Percentiles rank a stretch among this genome's conserved stretches.
Conservation (phyloP, 2,329 filamentous ascomycete species). For the Gliomastix tumulicola region DNA sequence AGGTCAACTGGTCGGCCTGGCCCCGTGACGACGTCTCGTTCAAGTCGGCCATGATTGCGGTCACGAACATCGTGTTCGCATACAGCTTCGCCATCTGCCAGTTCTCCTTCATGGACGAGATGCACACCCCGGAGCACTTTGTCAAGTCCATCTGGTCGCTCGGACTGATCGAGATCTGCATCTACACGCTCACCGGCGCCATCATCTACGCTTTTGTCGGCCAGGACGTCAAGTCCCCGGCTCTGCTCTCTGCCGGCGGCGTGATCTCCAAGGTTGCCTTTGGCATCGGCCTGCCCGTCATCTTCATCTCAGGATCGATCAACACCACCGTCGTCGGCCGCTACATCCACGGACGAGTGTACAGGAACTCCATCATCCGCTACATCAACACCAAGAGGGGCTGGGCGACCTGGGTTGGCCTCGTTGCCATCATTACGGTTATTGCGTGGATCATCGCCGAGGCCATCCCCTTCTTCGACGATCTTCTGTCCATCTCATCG, state of each 20-base stretch:
- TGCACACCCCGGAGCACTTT: constrained; percentile 40
- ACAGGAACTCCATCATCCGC: constrained; percentile 31
- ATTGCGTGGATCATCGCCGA: constrained; percentile 66
- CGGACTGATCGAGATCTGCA: constrained; percentile 52
- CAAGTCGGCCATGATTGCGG: constrained; percentile 50
- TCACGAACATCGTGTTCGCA: constrained; percentile 65
- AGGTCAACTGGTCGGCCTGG: constrained; percentile 35
- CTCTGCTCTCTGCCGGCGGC: constrained; percentile 56
- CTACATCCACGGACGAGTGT: constrained; percentile 38
- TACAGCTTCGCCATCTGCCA: constrained; percentile 52
- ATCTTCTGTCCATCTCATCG: constrained; percentile 51
- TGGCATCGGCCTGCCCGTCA: constrained; percentile 64
- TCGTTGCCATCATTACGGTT: constrained; percentile 52
- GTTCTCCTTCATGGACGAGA: constrained; percentile 44
- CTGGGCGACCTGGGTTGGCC: constrained; percentile 48
- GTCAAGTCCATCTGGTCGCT: constrained; percentile 53
- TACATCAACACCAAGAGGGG: constrained; percentile 41
- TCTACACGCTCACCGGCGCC: constrained; percentile 61
- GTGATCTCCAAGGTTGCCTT: constrained; percentile 60
- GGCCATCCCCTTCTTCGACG: constrained; percentile 66
- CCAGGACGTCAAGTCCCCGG: constrained; percentile 54
- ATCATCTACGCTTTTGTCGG: constrained; percentile 67
- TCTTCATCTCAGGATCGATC: constrained; percentile 68
- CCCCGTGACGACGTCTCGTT: constrained; percentile 38
- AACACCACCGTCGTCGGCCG: constrained; percentile 44